Evolutionary conservation across 306 rosid species (phyloP).

Genomic region (Arachis hypogaea): DNA sequence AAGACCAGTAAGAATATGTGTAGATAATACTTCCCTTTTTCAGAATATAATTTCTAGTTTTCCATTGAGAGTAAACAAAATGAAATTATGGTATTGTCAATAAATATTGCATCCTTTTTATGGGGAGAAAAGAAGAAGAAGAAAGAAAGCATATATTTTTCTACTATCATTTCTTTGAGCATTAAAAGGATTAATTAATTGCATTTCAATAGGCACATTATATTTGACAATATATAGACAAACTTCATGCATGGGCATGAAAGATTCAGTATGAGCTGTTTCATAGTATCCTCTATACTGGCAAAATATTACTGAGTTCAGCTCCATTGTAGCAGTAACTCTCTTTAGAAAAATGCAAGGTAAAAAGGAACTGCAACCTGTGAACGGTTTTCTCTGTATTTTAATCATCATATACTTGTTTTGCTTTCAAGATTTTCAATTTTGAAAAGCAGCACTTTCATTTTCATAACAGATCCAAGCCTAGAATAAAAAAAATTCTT

Average conservation of each 20-base stretch:
- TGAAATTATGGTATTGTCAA: constrained; percentile 6
- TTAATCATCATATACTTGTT: constrained; percentile 18
- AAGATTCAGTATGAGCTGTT: constrained; percentile 11
- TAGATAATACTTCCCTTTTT: constrained; percentile 23
- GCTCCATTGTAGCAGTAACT: constrained; percentile 16
- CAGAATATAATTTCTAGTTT: constrained; percentile 15
- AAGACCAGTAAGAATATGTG: constrained; percentile 31
- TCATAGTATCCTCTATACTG: constrained; percentile 16
- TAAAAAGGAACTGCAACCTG: neutral
- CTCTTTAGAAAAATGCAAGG: neutral
- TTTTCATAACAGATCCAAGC: constrained; percentile 9
- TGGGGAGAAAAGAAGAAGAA: constrained; percentile 18
- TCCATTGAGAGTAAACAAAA: constrained; percentile 7
- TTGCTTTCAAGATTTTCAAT: constrained; percentile 10
- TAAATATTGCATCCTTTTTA: neutral
- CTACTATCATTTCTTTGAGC: constrained; percentile 14
- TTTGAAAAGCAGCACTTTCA: constrained; percentile 12
- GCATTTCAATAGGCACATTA: constrained; percentile 1
- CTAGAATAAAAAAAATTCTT: neutral
- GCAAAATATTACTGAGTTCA: constrained; percentile 13
- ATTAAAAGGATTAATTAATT: constrained; percentile 19
- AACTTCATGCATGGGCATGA: neutral
- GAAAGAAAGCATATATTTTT: constrained; percentile 27
- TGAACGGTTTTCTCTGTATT: constrained; percentile 1
- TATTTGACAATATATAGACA: constrained; percentile 12